Evolutionary conservation across 2,329 filamentous ascomycete species (phyloP).

Genomic region (Colletotrichum endophyticum): DNA sequence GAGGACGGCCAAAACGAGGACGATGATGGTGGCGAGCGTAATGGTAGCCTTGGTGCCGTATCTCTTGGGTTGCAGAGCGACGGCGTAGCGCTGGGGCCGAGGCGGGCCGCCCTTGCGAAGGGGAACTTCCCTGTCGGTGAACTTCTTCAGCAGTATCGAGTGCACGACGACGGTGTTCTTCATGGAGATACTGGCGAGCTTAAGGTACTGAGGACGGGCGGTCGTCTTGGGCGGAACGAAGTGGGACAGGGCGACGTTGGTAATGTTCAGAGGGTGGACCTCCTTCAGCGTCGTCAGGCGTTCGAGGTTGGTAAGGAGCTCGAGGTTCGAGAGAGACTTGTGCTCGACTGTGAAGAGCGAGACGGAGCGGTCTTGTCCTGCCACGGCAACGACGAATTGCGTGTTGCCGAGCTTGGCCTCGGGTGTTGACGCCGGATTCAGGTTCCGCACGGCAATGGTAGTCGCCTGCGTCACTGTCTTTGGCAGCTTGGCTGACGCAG

Average conservation of each 20-base stretch:
- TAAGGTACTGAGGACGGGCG: slow-evolving; percentile 62
- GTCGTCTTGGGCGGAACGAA: slow-evolving; percentile 59
- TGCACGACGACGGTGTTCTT: slow-evolving; percentile 82
- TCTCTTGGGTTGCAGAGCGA: slow-evolving; percentile 61
- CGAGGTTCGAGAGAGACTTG: slow-evolving; percentile 47
- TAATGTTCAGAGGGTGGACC: slow-evolving; percentile 64
- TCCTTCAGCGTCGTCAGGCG: slow-evolving; percentile 57
- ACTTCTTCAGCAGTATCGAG: slow-evolving; percentile 70
- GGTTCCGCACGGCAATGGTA: slow-evolving; percentile 76
- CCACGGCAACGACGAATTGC: slow-evolving; percentile 82
- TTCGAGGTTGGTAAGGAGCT: slow-evolving; percentile 57
- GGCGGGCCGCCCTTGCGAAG: slow-evolving; percentile 43
- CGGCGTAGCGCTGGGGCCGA: slow-evolving; percentile 70
- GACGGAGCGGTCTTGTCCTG: slow-evolving; percentile 80
- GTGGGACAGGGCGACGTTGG: slow-evolving; percentile 61
- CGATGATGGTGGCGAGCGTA: slow-evolving; percentile 58
- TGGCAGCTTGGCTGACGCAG: slow-evolving; percentile 63
- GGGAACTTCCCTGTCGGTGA: slow-evolving; percentile 38
- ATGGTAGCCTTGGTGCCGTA: slow-evolving; percentile 58
- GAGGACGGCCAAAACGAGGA: slow-evolving; percentile 65
- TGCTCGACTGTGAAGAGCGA: slow-evolving; percentile 81
- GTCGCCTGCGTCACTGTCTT: slow-evolving; percentile 75
- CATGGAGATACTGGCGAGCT: slow-evolving; percentile 82
- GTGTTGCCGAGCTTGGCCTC: slow-evolving; percentile 62
- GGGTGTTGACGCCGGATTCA: slow-evolving; percentile 61